Conservation (phyloP, 768 basidiomycete genomes). For the Termitomyces titanicus region DNA sequence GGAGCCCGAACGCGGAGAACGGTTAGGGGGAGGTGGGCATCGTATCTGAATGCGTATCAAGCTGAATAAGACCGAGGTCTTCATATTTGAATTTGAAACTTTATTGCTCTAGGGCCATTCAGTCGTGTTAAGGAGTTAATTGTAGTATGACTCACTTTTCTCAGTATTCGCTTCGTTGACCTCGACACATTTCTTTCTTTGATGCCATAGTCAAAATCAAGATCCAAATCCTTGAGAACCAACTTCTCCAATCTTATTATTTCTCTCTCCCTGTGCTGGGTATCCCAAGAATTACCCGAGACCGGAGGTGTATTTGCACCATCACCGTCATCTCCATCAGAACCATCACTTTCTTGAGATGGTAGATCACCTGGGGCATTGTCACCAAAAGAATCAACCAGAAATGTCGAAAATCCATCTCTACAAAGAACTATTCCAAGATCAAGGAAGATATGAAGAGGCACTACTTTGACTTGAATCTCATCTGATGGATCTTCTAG, state of each 20-base stretch:
- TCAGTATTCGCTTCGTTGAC: neutral
- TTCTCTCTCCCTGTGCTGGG: conserved; percentile 30
- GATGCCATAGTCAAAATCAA: conserved; percentile 43
- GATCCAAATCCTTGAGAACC: conserved; percentile 57
- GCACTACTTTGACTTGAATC: conserved; percentile 43
- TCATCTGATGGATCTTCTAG: conserved; percentile 8
- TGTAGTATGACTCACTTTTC: neutral
- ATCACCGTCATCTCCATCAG: conserved; percentile 23
- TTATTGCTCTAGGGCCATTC: neutral
- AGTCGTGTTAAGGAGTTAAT: neutral
- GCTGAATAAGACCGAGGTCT: conserved; percentile 39
- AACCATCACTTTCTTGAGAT: conserved; percentile 10
- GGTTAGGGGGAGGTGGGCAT: conserved; percentile 52
- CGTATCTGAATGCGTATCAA: conserved; percentile 68
- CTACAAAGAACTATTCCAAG: conserved; percentile 40
- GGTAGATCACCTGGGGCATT: neutral
- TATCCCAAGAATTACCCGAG: conserved; percentile 24
- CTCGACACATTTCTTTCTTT: neutral
- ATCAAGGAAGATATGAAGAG: conserved; percentile 79
- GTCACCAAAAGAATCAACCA: conserved; percentile 34
- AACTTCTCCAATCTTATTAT: conserved; percentile 42
- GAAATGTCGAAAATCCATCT: conserved; percentile 40
- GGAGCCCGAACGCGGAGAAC: conserved; percentile 59
- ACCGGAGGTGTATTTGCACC: conserved; percentile 36
- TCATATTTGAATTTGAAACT: conserved; percentile 8